These are phyloP conservation scores for Daldinia bambusicola DNA, from an alignment of 495 filamentous ascomycete species.

Conservation along the genomic window DNA sequence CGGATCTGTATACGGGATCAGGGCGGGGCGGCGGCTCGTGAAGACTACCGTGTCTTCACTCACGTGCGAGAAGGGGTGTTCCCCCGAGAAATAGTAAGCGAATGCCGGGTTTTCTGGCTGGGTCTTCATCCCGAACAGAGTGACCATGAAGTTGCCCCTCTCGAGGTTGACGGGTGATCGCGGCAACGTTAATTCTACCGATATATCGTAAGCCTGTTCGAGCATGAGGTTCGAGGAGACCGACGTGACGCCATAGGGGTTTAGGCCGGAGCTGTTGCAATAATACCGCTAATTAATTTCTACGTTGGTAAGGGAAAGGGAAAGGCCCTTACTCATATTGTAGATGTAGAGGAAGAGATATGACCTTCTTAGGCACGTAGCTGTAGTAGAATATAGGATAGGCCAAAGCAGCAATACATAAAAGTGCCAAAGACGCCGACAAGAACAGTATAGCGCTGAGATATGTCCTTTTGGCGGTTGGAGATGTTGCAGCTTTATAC, in stretches of 20 bases:
- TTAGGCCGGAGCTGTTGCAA: constrained; percentile 50
- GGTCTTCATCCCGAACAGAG: constrained; percentile 62
- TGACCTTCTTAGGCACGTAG: constrained; percentile 77
- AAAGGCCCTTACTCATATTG: constrained; percentile 74
- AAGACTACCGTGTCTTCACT: constrained; percentile 48
- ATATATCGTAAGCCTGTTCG: constrained; percentile 71
- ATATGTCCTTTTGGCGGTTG: constrained; percentile 74
- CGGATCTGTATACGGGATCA: constrained; percentile 56
- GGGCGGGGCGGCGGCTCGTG: constrained; percentile 50
- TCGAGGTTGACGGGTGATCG: constrained; percentile 67
- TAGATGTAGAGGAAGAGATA: constrained; percentile 74
- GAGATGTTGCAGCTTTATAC: constrained; percentile 67
- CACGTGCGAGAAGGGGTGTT: constrained; percentile 36
- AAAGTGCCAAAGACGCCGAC: constrained; percentile 65
- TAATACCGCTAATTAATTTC: constrained; percentile 9
- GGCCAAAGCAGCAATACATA: constrained; percentile 70
- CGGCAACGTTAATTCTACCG: constrained; percentile 67
- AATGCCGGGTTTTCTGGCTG: constrained; percentile 48
- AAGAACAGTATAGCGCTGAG: constrained; percentile 74
- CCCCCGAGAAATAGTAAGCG: constrained; percentile 11
- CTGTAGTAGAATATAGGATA: constrained; percentile 84
- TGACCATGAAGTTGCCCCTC: constrained; percentile 92
- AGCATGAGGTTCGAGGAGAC: constrained; percentile 59
- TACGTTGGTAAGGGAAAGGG: neutral
- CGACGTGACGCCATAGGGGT: constrained; percentile 64